A percentile compares a stretch with the other conserved stretches of the same genome.
These are phyloP conservation scores for Penicillium atrosanguineum DNA, from an alignment of 495 filamentous ascomycete genomes.

Conservation along the genomic window DNA sequence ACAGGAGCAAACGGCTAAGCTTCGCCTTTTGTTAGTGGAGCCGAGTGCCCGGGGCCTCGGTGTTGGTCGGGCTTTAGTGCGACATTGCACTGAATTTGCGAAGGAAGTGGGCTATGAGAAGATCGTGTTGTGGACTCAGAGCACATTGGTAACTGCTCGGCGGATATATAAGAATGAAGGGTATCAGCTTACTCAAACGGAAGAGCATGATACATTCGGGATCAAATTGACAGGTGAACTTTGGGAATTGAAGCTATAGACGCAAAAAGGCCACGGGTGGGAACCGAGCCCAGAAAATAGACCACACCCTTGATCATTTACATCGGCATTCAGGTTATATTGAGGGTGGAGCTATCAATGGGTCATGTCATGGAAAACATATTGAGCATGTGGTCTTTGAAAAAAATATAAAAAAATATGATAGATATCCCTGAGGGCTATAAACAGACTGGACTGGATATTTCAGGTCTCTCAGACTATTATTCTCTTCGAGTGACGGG, in stretches of 20 bases:
- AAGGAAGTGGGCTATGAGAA: conserved; percentile 24
- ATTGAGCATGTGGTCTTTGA: too few species aligned
- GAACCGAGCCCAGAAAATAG: too few species aligned
- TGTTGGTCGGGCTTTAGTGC: conserved; percentile 21
- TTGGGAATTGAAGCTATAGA: conserved; percentile 12
- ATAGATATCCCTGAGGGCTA: too few species aligned
- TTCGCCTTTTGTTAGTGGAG: conserved; percentile 29
- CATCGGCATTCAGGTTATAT: too few species aligned
- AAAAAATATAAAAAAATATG: too few species aligned
- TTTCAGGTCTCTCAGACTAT: too few species aligned
- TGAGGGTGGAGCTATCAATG: too few species aligned
- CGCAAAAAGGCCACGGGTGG: too few species aligned
- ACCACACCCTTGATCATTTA: too few species aligned
- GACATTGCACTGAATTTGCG: conserved; percentile 26
- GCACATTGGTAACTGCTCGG: conserved; percentile 20
- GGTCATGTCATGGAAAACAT: too few species aligned
- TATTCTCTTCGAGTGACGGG: too few species aligned
- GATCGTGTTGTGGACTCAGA: conserved; percentile 29
- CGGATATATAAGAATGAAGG: conserved; percentile 28
- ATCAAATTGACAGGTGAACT: conserved; percentile 20
- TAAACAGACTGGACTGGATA: too few species aligned
- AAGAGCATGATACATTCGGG: conserved; percentile 26
- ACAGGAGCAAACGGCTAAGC: conserved; percentile 18
- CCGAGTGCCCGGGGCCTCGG: conserved; percentile 28
- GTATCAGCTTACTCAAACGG: conserved; percentile 20